Conservation (phyloP, 2,329 filamentous ascomycete genomes). For the Aphanoascus verrucosus region DNA sequence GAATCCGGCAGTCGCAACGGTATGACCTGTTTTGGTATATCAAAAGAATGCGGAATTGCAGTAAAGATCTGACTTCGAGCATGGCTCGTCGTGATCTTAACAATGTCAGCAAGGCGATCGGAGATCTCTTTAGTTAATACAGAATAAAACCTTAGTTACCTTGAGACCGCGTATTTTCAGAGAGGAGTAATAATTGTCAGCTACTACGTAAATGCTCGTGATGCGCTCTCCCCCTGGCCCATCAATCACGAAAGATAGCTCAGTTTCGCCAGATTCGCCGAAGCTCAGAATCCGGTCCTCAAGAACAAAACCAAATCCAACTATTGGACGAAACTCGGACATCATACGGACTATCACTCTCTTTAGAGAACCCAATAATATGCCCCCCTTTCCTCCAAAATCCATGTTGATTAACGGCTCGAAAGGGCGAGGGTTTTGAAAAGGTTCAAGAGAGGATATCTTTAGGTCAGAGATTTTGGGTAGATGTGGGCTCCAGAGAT, state of each 20-base stretch:
- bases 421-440: not conserved
- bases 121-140: too few relatives aligned
- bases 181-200: not conserved
- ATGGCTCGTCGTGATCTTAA: constrained; percentile 6
- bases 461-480: not conserved
- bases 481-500: not conserved
- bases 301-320: constrained; percentile 7
- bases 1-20: not conserved
- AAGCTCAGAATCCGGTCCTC: not conserved
- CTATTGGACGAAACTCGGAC: not conserved
- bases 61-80: constrained; percentile 2
- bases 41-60: not conserved
- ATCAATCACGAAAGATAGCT: constrained; percentile 4
- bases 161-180: not conserved
- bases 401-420: constrained; percentile 2
- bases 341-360: constrained; percentile 2
- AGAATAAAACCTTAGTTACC: not conserved
- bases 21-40: not conserved
- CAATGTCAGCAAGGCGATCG: not conserved
- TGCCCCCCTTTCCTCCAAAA: constrained; percentile 6
- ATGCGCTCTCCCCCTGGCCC: constrained; percentile 10
- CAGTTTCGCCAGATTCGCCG: not conserved
- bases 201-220: not conserved
- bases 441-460: not conserved
- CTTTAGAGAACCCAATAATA: not conserved